Evolutionary conservation across 1,284 basidiomycete genomes (phyloP).

Genomic region (Coriolopsis trogii): DNA sequence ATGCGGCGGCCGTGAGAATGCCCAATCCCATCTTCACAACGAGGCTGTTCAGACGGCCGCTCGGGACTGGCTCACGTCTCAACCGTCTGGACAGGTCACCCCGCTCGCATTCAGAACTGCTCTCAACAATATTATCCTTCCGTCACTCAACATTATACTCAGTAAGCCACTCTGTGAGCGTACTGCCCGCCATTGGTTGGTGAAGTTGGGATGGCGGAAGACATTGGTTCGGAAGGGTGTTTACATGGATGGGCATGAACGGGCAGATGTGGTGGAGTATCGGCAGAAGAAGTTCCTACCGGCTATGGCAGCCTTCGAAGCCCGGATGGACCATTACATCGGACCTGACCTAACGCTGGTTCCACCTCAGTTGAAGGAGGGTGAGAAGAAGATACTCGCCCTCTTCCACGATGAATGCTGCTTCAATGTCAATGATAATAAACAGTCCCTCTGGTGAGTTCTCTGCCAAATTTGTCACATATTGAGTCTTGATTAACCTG

Average conservation of each 20-base stretch:
- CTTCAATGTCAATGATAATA: constrained; percentile 35
- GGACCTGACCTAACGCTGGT: not conserved
- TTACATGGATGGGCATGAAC: constrained; percentile 41
- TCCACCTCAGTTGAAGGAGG: constrained; percentile 16
- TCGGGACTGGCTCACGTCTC: constrained; percentile 27
- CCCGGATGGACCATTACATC: constrained; percentile 29
- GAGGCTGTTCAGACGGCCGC: constrained; percentile 28
- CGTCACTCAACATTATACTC: constrained; percentile 27
- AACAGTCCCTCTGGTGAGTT: not conserved
- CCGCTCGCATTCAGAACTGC: constrained; percentile 28
- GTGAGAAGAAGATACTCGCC: constrained; percentile 34
- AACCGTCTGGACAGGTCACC: constrained; percentile 34
- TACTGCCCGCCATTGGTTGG: constrained; percentile 37
- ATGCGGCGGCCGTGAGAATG: constrained; percentile 30
- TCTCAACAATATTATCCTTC: constrained; percentile 34
- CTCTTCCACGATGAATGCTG: constrained; percentile 40
- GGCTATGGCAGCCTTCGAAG: constrained; percentile 30
- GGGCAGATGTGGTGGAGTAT: constrained; percentile 39
- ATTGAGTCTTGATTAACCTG: not conserved
- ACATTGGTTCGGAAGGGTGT: constrained; percentile 13
- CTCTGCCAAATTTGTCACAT: not conserved
- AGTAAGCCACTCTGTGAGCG: constrained; percentile 25
- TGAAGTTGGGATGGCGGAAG: constrained; percentile 33
- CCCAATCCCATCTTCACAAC: constrained; percentile 29
- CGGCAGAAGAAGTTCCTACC: constrained; percentile 35